Conservation (phyloP, 176 grass and related monocot species). For the Luzula sylvatica region DNA sequence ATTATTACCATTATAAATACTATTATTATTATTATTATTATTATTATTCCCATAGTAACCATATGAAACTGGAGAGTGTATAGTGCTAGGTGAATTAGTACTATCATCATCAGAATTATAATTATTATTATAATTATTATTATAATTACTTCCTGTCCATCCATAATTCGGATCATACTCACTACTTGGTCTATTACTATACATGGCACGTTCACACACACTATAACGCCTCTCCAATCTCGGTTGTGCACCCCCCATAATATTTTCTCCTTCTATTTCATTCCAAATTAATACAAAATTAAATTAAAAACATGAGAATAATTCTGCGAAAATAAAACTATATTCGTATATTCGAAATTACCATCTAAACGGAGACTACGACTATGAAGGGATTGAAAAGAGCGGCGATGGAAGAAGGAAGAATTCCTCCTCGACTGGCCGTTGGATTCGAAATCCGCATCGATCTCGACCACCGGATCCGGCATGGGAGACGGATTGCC, state of each 20-base stretch:
- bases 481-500: slow-evolving; percentile 72
- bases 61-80: slow-evolving; percentile 79
- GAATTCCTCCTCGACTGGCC: slow-evolving; percentile 45
- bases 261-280: not conserved
- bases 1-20: not conserved
- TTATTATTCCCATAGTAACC: slow-evolving; percentile 28
- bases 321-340: no score
- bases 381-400: slow-evolving; percentile 77
- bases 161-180: slow-evolving; percentile 73
- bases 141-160: slow-evolving; percentile 48
- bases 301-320: no score
- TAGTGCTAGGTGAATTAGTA: slow-evolving; percentile 66
- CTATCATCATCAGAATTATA: slow-evolving; percentile 78
- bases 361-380: slow-evolving; percentile 82
- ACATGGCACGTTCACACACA: slow-evolving; percentile 71
- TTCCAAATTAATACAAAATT: no score
- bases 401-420: slow-evolving; percentile 63
- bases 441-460: slow-evolving; percentile 77
- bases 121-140: no score
- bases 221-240: slow-evolving; percentile 82
- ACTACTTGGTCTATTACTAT: slow-evolving; percentile 65
- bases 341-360: slow-evolving; percentile 4
- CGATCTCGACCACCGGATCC: slow-evolving; percentile 64
- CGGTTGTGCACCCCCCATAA: slow-evolving; percentile 50
- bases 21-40: no score